phyloP scores from a whole-genome alignment of 129 eudicot species.

The Helianthus tuberosus region DNA sequence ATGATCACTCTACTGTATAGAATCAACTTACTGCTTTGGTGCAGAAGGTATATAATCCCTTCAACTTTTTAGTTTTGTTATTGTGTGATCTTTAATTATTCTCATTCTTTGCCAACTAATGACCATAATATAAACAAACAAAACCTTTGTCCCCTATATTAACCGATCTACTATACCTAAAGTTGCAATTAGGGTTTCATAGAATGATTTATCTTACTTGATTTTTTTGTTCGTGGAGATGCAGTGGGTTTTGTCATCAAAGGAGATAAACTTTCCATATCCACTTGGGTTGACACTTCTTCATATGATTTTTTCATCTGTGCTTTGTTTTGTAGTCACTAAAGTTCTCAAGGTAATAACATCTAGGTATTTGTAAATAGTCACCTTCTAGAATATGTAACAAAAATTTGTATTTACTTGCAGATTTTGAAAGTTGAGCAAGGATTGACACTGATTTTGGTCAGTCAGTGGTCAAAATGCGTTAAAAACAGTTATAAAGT shows the following conservation, averaged over 20 bases:
- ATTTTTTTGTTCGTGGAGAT: slow-evolving; percentile 20
- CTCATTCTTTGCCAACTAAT: slow-evolving; percentile 1
- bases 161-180: too few species aligned
- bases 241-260: slow-evolving; percentile 98
- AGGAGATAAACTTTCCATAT: slow-evolving; percentile 93
- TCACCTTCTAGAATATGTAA: slow-evolving; percentile 19
- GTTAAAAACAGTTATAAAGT: too few species aligned
- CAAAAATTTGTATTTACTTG: slow-evolving; percentile 20
- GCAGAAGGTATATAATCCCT: slow-evolving; percentile 66
- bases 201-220: too few species aligned
- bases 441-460: slow-evolving; percentile 93
- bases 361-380: neutral
- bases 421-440: slow-evolving; percentile 88
- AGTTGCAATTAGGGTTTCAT: too few species aligned
- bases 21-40: slow-evolving; percentile 79
- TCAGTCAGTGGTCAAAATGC: too few species aligned
- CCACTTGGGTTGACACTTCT: slow-evolving; percentile 95
- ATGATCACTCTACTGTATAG: too few species aligned
- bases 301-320: slow-evolving; percentile 96
- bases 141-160: too few species aligned
- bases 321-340: slow-evolving; percentile 74
- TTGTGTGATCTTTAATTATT: neutral
- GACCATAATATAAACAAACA: neutral
- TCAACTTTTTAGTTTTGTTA: slow-evolving; percentile 3
- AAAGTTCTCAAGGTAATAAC: slow-evolving; percentile 76